Conservation (phyloP, 2,329 filamentous ascomycete genomes). For the Cercospora zeae-maydis region DNA sequence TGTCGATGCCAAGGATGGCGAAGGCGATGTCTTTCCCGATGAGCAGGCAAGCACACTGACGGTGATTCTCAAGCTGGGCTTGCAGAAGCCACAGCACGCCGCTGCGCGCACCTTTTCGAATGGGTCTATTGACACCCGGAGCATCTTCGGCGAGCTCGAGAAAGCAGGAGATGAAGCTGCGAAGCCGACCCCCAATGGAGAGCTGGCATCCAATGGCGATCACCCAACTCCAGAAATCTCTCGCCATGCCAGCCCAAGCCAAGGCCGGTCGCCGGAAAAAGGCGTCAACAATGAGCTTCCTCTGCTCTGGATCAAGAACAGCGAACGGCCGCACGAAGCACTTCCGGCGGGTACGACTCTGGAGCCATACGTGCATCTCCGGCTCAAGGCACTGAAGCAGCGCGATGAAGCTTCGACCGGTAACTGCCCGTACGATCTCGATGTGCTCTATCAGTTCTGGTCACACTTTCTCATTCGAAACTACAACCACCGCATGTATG, state of each 20-base stretch:
- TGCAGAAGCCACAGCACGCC: conserved; percentile 37
- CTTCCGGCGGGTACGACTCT: conserved; percentile 45
- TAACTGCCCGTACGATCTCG: conserved; percentile 56
- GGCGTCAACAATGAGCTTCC: conserved; percentile 23
- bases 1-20: conserved; percentile 24
- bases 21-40: conserved; percentile 50
- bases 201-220: conserved; percentile 30
- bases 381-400: conserved; percentile 49
- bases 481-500: conserved; percentile 73
- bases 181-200: conserved; percentile 39
- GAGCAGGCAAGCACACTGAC: conserved; percentile 52
- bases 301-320: conserved; percentile 52
- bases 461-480: conserved; percentile 67
- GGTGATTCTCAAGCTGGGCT: conserved; percentile 47
- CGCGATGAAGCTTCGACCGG: conserved; percentile 45
- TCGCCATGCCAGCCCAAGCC: conserved; percentile 22
- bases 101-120: conserved; percentile 53
- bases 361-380: conserved; percentile 50
- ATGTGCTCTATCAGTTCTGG: conserved; percentile 71
- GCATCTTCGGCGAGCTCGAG: conserved; percentile 47
- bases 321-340: conserved; percentile 42
- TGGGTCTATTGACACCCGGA: conserved; percentile 53
- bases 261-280: conserved; percentile 21
- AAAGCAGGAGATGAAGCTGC: conserved; percentile 34
- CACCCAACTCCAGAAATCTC: conserved; percentile 11